A percentile compares a stretch with the other conserved stretches of the same genome.
Evolutionary conservation across 768 basidiomycete species (phyloP).

Genomic region (Boletus vermiculosoides): DNA sequence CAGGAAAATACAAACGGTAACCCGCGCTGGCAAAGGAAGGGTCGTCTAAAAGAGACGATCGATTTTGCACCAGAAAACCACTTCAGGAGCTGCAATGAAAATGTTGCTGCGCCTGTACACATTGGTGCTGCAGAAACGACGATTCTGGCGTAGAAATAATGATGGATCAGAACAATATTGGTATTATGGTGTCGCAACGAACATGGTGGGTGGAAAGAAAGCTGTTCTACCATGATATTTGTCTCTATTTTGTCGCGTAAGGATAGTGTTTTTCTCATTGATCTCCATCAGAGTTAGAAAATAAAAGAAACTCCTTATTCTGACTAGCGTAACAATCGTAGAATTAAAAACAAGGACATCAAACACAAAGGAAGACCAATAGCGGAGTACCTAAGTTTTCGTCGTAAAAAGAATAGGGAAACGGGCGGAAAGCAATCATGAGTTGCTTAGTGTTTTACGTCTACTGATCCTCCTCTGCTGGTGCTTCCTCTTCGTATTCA

Average conservation of each 20-base stretch:
- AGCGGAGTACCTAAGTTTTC: slow-evolving; percentile 37
- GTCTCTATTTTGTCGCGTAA: slow-evolving; percentile 5
- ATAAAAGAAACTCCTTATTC: slow-evolving; percentile 17
- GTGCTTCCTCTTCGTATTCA: slow-evolving; percentile 82
- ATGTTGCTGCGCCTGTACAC: slow-evolving; percentile 34
- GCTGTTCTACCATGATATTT: slow-evolving; percentile 1
- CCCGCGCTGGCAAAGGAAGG: slow-evolving; percentile 10
- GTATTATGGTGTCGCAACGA: background rate
- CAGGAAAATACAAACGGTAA: background rate
- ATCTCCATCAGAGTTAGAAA: slow-evolving; percentile 1
- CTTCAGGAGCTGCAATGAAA: slow-evolving; percentile 33
- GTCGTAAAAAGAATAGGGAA: slow-evolving; percentile 26
- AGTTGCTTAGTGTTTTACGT: slow-evolving; percentile 24
- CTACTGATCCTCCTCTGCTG: slow-evolving; percentile 57
- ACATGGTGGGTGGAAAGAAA: background rate
- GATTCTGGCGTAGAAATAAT: background rate
- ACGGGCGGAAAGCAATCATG: slow-evolving; percentile 15
- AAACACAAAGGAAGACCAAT: slow-evolving; percentile 33
- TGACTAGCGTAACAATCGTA: slow-evolving; percentile 34
- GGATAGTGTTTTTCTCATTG: slow-evolving; percentile 1
- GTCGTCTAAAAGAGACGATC: slow-evolving; percentile 7
- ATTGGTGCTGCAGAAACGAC: slow-evolving; percentile 20
- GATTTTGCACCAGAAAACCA: slow-evolving; percentile 30
- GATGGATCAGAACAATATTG: background rate
- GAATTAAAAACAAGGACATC: slow-evolving; percentile 32